These are phyloP conservation scores for Limnanthes douglasii DNA, from an alignment of 345 rosid genomes.

Conservation along the genomic window DNA sequence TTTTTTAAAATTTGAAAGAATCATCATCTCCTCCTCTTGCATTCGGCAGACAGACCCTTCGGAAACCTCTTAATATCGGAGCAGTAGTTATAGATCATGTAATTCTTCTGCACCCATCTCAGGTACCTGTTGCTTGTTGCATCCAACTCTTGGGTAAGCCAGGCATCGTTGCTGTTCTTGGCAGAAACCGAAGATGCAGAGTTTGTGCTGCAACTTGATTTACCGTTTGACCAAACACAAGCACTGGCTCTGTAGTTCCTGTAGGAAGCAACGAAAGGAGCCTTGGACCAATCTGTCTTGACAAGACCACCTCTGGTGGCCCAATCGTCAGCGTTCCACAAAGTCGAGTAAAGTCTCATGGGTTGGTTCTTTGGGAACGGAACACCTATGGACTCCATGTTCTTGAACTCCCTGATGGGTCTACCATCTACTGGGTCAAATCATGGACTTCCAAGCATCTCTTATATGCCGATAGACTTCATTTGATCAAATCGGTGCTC, in stretches of 20 bases:
- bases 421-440: constrained; percentile 38
- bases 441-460: no score
- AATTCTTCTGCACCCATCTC: constrained; percentile 59
- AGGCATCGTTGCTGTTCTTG: constrained; percentile 10
- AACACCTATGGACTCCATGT: constrained; percentile 29
- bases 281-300: constrained; percentile 52
- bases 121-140: constrained; percentile 32
- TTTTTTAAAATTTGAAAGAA: no score
- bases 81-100: constrained; percentile 55
- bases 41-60: constrained; percentile 41
- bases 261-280: constrained; percentile 52
- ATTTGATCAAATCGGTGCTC: no score
- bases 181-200: constrained; percentile 13
- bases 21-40: no score
- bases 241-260: constrained; percentile 30
- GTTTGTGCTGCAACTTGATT: constrained; percentile 20
- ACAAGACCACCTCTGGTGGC: constrained; percentile 57
- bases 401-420: constrained; percentile 48
- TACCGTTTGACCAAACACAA: constrained; percentile 14
- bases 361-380: constrained; percentile 42
- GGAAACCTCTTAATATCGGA: constrained; percentile 42
- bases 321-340: constrained; percentile 61
- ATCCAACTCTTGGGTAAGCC: constrained; percentile 34
- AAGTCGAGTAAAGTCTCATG: constrained; percentile 39
- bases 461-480: no score